phyloP scores from a whole-genome alignment of 768 basidiomycete genomes.

The Trametes gibbosa region DNA sequence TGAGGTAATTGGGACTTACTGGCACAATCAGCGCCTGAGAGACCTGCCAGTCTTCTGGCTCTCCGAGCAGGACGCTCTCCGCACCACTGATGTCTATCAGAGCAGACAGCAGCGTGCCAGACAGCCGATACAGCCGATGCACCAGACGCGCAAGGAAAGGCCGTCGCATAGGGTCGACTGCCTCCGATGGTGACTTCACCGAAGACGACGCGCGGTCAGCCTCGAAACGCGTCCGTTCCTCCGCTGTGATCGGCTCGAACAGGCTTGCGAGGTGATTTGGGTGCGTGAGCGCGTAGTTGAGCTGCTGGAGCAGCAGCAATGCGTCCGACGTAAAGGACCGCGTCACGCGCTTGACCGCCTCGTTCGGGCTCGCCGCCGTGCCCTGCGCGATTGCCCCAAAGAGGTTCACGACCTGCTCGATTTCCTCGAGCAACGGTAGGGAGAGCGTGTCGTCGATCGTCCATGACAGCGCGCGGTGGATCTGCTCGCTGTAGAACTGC shows the following conservation, averaged over 20 bases:
- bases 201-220: constrained; percentile 44
- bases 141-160: constrained; percentile 73
- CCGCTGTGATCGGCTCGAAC: constrained; percentile 74
- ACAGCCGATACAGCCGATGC: constrained; percentile 68
- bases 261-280: constrained; percentile 84
- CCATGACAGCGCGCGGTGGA: constrained; percentile 77
- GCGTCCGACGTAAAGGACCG: constrained; percentile 66
- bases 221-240: constrained; percentile 70
- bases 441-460: constrained; percentile 77
- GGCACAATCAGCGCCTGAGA: constrained; percentile 69
- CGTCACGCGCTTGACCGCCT: constrained; percentile 61
- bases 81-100: constrained; percentile 69
- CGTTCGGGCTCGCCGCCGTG: constrained; percentile 41
- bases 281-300: constrained; percentile 89
- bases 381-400: constrained; percentile 73
- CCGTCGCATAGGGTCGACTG: constrained; percentile 61
- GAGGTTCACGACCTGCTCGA: constrained; percentile 74
- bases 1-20: constrained; percentile 41
- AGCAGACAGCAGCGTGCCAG: constrained; percentile 66
- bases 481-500: constrained; percentile 80
- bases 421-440: constrained; percentile 74
- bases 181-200: constrained; percentile 38
- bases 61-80: constrained; percentile 60
- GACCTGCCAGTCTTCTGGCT: constrained; percentile 70
- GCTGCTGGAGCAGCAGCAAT: constrained; percentile 74